Percentiles rank a stretch among this genome's conserved stretches.
These are phyloP conservation scores for Coniella lustricola DNA, from an alignment of 2,329 filamentous ascomycete species.

Conservation along the genomic window DNA sequence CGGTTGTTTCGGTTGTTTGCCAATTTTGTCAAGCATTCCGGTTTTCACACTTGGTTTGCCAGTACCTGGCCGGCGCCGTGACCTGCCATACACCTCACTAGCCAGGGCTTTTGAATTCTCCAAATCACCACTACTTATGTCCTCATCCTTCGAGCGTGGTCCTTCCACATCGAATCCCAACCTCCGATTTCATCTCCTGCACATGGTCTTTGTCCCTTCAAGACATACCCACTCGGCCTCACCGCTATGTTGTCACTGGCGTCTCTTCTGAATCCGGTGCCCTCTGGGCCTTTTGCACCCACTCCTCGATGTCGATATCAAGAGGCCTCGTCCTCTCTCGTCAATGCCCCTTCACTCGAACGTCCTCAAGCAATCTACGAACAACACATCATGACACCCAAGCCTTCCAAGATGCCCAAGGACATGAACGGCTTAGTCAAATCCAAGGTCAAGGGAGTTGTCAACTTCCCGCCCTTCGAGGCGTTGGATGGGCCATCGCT, in stretches of 20 bases:
- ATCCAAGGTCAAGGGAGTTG: constrained; percentile 54
- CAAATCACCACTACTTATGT: constrained; percentile 14
- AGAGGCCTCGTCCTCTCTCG: constrained; percentile 30
- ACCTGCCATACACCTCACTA: constrained; percentile 26
- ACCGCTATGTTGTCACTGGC: constrained; percentile 56
- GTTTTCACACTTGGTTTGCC: constrained; percentile 18
- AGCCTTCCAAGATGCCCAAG: constrained; percentile 54
- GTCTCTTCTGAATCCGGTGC: constrained; percentile 58
- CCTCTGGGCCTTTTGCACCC: constrained; percentile 32
- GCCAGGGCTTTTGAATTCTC: constrained; percentile 23
- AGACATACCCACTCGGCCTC: constrained; percentile 28
- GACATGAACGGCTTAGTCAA: constrained; percentile 56
- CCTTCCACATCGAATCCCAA: constrained; percentile 19
- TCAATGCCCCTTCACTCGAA: constrained; percentile 28
- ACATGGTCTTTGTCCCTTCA: constrained; percentile 40
- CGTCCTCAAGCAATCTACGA: constrained; percentile 20
- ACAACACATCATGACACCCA: constrained; percentile 26
- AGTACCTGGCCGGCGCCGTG: constrained; percentile 9
- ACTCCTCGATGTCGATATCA: constrained; percentile 35
- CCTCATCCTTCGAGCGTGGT: constrained; percentile 4
- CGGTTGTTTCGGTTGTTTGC: constrained; percentile 32
- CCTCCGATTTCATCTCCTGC: constrained; percentile 26
- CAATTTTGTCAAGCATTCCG: constrained; percentile 29
- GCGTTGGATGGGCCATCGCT: constrained; percentile 50
- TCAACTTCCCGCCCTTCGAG: constrained; percentile 72